Evolutionary conservation across 495 filamentous ascomycete species (phyloP).

Genomic region (Parachaetomium inaequale): DNA sequence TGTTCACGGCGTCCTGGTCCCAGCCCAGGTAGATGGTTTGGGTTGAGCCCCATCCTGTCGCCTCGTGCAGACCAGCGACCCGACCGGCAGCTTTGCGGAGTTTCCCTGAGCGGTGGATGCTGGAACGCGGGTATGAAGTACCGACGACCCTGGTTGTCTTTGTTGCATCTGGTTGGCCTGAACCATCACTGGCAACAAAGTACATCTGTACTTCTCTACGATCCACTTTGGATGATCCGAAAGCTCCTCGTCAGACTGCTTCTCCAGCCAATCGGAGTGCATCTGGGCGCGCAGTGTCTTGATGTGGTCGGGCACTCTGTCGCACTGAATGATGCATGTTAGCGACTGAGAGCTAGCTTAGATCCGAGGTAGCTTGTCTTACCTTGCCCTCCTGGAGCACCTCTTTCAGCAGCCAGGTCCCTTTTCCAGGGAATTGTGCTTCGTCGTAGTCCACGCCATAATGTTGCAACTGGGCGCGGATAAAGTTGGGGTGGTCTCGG

Average conservation of each 20-base stretch:
- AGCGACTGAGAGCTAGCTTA: neutral
- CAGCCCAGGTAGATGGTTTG: constrained; percentile 1
- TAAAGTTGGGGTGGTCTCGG: neutral
- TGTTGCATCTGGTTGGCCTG: neutral
- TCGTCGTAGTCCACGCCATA: neutral
- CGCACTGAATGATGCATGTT: neutral
- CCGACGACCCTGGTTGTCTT: neutral
- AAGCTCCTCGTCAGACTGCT: neutral
- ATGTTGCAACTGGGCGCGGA: neutral
- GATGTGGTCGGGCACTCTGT: neutral
- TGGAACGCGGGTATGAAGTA: neutral
- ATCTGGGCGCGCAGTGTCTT: neutral
- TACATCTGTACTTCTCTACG: neutral
- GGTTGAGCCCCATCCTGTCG: neutral
- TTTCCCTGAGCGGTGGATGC: neutral
- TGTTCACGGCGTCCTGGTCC: neutral
- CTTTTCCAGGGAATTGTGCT: neutral
- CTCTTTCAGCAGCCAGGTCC: neutral
- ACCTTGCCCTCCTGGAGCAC: neutral
- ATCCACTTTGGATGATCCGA: neutral
- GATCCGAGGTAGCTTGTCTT: neutral
- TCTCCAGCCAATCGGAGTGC: neutral
- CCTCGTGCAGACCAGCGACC: neutral
- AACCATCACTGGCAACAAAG: neutral
- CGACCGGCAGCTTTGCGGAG: neutral